Conservation (phyloP, 108 stramenopile genomes). For the Schizochytrium sp. region DNA sequence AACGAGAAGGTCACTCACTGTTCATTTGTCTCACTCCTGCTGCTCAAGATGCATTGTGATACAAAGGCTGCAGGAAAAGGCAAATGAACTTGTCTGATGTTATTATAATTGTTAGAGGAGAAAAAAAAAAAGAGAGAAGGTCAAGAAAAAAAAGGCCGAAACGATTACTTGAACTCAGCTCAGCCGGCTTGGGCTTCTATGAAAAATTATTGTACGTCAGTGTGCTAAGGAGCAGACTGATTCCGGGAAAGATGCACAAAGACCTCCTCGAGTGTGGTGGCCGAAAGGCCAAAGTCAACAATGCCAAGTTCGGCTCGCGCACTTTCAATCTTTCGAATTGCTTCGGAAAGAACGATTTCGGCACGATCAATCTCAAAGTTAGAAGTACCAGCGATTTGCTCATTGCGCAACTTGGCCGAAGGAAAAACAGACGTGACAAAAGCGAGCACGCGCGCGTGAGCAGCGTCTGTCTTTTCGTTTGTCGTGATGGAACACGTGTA, state of each 20-base stretch:
- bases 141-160: no score
- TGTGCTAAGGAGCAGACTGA: neutral
- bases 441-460: neutral
- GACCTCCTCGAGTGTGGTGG: slow-evolving; percentile 94
- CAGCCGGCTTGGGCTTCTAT: no score
- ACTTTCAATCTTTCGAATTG: slow-evolving; percentile 71
- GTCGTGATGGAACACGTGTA: slow-evolving; percentile 54
- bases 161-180: no score
- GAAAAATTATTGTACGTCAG: no score
- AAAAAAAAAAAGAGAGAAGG: no score
- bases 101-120: no score
- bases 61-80: no score
- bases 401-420: slow-evolving; percentile 60
- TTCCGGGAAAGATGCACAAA: slow-evolving; percentile 28
- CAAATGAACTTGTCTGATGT: no score
- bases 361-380: slow-evolving; percentile 75
- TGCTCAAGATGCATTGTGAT: no score
- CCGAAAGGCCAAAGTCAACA: slow-evolving; percentile 77
- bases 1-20: no score
- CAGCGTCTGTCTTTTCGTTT: neutral
- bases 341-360: slow-evolving; percentile 52
- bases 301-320: slow-evolving; percentile 42
- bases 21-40: no score
- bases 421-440: slow-evolving; percentile 35
- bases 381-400: slow-evolving; percentile 83